Conservation (phyloP, 1,284 basidiomycete species). For the Melampsora americana region DNA sequence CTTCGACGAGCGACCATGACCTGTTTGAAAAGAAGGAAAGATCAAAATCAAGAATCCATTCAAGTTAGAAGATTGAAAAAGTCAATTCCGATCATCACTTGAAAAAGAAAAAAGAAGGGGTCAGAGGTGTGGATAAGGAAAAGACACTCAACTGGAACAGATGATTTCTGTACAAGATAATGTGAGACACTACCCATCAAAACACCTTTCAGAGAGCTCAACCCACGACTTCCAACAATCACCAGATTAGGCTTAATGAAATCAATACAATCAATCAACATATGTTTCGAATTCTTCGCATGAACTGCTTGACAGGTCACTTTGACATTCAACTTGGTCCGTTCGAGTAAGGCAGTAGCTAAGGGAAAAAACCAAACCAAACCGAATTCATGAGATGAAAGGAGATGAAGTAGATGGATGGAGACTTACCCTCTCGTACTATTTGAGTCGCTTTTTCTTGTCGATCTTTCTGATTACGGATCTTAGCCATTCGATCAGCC, state of each 20-base stretch:
- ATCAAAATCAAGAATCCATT: background rate
- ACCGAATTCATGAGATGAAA: background rate
- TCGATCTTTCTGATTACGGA: slow-evolving; percentile 4
- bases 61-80: too few species aligned
- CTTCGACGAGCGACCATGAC: background rate
- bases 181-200: slow-evolving; percentile 11
- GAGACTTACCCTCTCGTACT: background rate
- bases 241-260: slow-evolving; percentile 11
- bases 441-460: slow-evolving; percentile 5
- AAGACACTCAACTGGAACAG: slow-evolving; percentile 6
- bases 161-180: slow-evolving; percentile 16
- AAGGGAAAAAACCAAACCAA: background rate
- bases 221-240: slow-evolving; percentile 6
- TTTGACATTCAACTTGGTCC: background rate
- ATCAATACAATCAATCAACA: slow-evolving; percentile 8
- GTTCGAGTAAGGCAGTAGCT: slow-evolving; percentile 6
- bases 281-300: slow-evolving; percentile 8
- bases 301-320: slow-evolving; percentile 8
- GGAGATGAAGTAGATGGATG: background rate
- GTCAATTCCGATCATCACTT: too few species aligned
- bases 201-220: slow-evolving; percentile 3
- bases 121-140: background rate
- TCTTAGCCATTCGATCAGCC: background rate
- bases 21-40: background rate
- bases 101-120: background rate